These are phyloP conservation scores for Poa annua DNA, from an alignment of 176 grass and related monocot species.

Conservation along the genomic window DNA sequence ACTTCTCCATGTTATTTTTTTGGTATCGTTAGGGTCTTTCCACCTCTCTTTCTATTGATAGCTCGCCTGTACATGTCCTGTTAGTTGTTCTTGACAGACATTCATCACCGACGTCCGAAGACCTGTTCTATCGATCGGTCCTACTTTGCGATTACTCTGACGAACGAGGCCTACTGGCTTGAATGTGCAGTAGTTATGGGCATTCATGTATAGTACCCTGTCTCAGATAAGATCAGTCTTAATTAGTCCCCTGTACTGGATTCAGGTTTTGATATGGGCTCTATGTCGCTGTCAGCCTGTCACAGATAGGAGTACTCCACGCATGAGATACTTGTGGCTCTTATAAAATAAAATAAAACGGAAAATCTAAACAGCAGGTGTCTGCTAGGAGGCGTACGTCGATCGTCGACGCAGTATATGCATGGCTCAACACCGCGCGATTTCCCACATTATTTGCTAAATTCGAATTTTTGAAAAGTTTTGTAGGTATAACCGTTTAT, in stretches of 20 bases:
- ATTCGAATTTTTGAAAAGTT: no score
- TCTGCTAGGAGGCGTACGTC: no score
- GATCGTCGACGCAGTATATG: no score
- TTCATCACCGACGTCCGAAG: background rate
- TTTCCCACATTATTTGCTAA: no score
- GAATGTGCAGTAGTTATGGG: conserved; percentile 35
- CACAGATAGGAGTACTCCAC: background rate
- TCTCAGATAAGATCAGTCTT: conserved; percentile 37
- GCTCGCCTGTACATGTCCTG: background rate
- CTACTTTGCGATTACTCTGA: conserved; percentile 33
- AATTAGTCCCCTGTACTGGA: conserved; percentile 24
- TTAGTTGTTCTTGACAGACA: background rate
- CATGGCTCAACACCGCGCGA: no score
- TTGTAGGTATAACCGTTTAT: no score
- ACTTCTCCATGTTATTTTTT: background rate
- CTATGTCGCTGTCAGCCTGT: conserved; percentile 18
- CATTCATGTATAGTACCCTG: conserved; percentile 32
- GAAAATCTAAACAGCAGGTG: no score
- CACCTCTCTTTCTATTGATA: no score
- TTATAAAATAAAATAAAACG: background rate
- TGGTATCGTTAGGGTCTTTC: background rate
- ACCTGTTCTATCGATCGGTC: background rate
- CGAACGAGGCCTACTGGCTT: conserved; percentile 26
- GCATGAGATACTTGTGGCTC: background rate
- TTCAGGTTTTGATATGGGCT: conserved; percentile 42